phyloP scores from a whole-genome alignment of 129 eudicot species.

The Gnaphalium uliginosum region DNA sequence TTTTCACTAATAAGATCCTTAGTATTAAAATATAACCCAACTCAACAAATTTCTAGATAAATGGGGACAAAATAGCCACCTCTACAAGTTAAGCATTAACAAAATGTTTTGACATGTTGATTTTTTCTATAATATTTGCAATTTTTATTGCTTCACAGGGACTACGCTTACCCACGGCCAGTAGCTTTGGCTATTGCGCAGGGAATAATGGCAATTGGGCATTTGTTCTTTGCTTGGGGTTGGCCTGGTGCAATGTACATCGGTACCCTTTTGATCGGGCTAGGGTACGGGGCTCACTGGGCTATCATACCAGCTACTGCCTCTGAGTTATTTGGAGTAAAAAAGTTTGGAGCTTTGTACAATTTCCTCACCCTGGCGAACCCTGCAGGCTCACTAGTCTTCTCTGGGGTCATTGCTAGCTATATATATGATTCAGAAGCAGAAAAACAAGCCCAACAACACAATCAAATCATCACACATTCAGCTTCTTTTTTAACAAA shows the following conservation, averaged over 20 bases:
- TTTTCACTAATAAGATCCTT: not conserved
- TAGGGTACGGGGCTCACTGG: conserved; percentile 98
- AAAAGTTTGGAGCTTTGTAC: conserved; percentile 89
- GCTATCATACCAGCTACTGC: conserved; percentile 91
- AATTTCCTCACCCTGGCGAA: conserved; percentile 93
- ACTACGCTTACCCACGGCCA: conserved; percentile 88
- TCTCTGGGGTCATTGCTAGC: conserved; percentile 88
- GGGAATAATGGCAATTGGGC: conserved; percentile 85
- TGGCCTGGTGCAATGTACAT: conserved; percentile 93
- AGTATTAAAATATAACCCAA: not conserved
- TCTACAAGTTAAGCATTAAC: not conserved
- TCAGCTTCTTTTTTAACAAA: conserved; percentile 38
- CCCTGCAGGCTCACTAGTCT: conserved; percentile 86
- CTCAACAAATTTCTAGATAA: not conserved
- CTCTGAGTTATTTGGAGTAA: conserved; percentile 89
- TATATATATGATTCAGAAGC: conserved; percentile 87
- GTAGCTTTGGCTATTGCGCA: conserved; percentile 85
- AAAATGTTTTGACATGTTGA: not conserved
- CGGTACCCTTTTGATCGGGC: conserved; percentile 88
- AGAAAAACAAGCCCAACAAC: conserved; percentile 73
- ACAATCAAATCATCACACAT: conserved; percentile 25
- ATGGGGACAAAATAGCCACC: not conserved
- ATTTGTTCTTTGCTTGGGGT: conserved; percentile 79
- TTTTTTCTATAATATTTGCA: not conserved
- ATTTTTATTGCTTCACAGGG: conserved; percentile 43